A percentile compares a stretch with the other conserved stretches of the same genome.
Evolutionary conservation across 2,329 filamentous ascomycete genomes (phyloP).

Genomic region (Aspergillus ibericus): DNA sequence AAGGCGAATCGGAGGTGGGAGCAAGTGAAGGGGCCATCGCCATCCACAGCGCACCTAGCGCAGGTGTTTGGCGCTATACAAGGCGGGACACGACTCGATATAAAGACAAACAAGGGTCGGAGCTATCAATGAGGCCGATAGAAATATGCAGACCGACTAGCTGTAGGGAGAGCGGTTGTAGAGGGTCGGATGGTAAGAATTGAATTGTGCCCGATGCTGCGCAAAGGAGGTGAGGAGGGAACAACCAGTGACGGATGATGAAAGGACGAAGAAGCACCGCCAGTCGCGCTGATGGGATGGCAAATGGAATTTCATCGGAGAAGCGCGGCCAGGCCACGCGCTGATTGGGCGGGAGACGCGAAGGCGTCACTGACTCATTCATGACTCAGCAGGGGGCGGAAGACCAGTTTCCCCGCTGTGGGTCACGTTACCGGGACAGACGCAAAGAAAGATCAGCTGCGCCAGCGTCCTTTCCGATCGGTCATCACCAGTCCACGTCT

Average conservation of each 20-base stretch:
- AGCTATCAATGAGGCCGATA: background rate
- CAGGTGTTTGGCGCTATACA: conserved; percentile 13
- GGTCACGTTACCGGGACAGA: conserved; percentile 42
- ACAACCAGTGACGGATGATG: conserved; percentile 11
- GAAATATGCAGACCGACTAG: background rate
- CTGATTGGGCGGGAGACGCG: conserved; percentile 35
- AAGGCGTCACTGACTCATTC: conserved; percentile 28
- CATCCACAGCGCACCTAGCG: conserved; percentile 27
- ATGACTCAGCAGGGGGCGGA: conserved; percentile 23
- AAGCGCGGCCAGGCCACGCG: conserved; percentile 31
- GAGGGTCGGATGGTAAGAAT: background rate
- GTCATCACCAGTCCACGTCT: conserved; percentile 6
- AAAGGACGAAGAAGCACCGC: conserved; percentile 23
- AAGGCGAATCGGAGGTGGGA: conserved; percentile 42
- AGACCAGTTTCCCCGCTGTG: conserved; percentile 33
- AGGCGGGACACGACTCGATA: background rate
- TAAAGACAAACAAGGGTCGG: background rate
- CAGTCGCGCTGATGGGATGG: conserved; percentile 35
- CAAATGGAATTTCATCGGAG: conserved; percentile 32
- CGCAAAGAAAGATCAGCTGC: conserved; percentile 32
- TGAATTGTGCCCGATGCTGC: background rate
- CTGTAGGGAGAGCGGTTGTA: background rate
- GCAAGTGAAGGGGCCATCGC: conserved; percentile 44
- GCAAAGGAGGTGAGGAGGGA: background rate
- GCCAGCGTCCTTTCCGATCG: conserved; percentile 13